These are phyloP conservation scores for Thecaphora frezii DNA, from an alignment of 1,284 basidiomycete genomes.

Conservation along the genomic window DNA sequence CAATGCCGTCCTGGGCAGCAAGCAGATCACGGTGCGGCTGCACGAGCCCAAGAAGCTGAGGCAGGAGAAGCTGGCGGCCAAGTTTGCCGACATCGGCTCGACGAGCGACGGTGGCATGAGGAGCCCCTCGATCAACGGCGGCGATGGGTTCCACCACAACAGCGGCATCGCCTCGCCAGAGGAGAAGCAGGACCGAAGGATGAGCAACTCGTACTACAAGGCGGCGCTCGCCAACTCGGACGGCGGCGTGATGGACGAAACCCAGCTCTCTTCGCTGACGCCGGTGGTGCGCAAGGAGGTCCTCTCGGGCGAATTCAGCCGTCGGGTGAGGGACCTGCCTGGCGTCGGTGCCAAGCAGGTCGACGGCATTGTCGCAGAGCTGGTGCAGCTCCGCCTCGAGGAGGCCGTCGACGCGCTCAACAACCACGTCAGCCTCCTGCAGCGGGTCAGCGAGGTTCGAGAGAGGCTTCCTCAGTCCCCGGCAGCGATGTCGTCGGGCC, in stretches of 20 bases:
- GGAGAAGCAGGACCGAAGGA: slow-evolving; percentile 21
- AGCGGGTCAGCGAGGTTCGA: slow-evolving; percentile 63
- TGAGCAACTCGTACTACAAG: slow-evolving; percentile 43
- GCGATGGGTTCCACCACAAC: slow-evolving; percentile 6
- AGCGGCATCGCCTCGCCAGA: slow-evolving; percentile 2
- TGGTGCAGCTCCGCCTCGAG: slow-evolving; percentile 70
- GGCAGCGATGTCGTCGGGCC: background rate
- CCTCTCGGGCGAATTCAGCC: slow-evolving; percentile 74
- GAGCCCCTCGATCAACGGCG: background rate
- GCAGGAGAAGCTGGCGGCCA: slow-evolving; percentile 79
- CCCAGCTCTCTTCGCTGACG: slow-evolving; percentile 71
- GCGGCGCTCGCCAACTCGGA: slow-evolving; percentile 33
- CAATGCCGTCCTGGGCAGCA: slow-evolving; percentile 60
- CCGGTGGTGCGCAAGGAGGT: slow-evolving; percentile 81
- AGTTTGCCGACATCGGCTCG: slow-evolving; percentile 63
- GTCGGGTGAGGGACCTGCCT: slow-evolving; percentile 66
- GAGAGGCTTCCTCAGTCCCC: slow-evolving; percentile 20
- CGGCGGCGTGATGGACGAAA: slow-evolving; percentile 62
- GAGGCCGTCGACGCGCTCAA: slow-evolving; percentile 76
- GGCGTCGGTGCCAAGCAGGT: slow-evolving; percentile 60
- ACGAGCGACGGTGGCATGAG: slow-evolving; percentile 11
- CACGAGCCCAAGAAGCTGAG: slow-evolving; percentile 86
- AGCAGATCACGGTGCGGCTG: slow-evolving; percentile 78
- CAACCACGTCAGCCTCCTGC: slow-evolving; percentile 68
- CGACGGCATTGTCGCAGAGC: slow-evolving; percentile 69